Evolutionary conservation across 2,329 filamentous ascomycete species (phyloP), one percentile per base, ranked within the genome.

Genomic region (Fusarium liriodendri): DNA sequence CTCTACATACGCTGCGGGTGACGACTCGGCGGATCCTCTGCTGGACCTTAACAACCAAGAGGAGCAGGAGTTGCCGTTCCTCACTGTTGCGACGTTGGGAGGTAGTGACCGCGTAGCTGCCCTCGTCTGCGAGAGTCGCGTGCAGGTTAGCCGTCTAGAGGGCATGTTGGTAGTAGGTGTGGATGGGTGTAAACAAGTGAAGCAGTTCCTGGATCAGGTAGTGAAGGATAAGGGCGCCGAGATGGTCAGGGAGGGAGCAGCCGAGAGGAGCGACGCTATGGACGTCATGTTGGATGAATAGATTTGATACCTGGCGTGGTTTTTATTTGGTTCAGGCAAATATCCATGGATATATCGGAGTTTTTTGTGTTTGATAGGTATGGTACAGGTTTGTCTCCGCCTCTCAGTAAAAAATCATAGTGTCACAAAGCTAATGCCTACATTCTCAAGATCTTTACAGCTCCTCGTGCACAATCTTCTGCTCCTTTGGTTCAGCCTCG

Each of bases 101-200:
- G 89, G 87, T 7, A 90, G 87, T 57, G 94, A 96, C 79, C 92
- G 91, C 77, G 92, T 98, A 3, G 91, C 90, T 3, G 93, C 95
- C 8, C 84, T 97, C 72, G 89, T 95, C 14, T 94, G 97, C 88
- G 97, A 98, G 87, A 97, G 92, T 64, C 90, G 94, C 57, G 92
- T 98, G n/a, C 93, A 97, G 82, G 90, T 93, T 72, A 88, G 88
- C 67, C 89, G 95, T 66, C 81, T 98, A 69, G 96, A 99, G 84
- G 94, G 94, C 1, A 97, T 99, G 95, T 85, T 99, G 77, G 95
- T 94, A 0, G 95, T 98, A 1, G 96, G 93, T 0, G 91, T 98
- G 58, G 95, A 98, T 81, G 97, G 95, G 6, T 98, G 96, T 83
- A 95, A 93, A 83, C 93, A 95, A 80, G 91, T 98, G 42, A 89